Evolutionary conservation across 257 asterid genomes (phyloP).

Genomic region (Fraxinus quadrangulata): DNA sequence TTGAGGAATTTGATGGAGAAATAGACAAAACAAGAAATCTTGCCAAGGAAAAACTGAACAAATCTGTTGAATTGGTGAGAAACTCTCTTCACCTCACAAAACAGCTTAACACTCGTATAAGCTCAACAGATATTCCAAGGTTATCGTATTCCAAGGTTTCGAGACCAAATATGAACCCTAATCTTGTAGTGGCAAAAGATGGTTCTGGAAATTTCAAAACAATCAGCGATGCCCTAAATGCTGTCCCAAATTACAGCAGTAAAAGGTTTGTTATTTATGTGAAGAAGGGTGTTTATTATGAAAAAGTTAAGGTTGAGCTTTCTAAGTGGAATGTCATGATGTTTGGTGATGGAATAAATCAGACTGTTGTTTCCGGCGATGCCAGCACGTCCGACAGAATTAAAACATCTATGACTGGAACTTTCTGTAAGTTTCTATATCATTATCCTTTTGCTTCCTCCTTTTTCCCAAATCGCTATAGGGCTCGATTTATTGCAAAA

Average conservation of each 20-base stretch:
- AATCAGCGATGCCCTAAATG: slow-evolving; percentile 33
- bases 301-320: slow-evolving; percentile 25
- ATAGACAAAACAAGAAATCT: background rate
- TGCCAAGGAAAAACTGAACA: slow-evolving; percentile 7
- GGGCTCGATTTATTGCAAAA: background rate
- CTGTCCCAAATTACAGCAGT: slow-evolving; percentile 19
- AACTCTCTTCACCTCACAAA: slow-evolving; percentile 23
- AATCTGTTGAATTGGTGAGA: background rate
- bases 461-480: background rate
- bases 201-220: slow-evolving; percentile 37
- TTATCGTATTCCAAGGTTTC: too few relatives aligned
- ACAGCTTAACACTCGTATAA: background rate
- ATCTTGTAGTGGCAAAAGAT: slow-evolving; percentile 40
- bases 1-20: slow-evolving; percentile 21
- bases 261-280: slow-evolving; percentile 33
- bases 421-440: slow-evolving; percentile 27
- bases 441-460: background rate
- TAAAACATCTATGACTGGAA: slow-evolving; percentile 17
- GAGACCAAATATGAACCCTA: background rate
- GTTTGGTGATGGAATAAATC: slow-evolving; percentile 39
- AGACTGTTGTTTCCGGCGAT: slow-evolving; percentile 29
- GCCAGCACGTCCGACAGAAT: slow-evolving; percentile 15
- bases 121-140: too few relatives aligned
- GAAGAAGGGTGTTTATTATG: slow-evolving; percentile 33
- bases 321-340: slow-evolving; percentile 30